Evolutionary conservation across 768 basidiomycete species (phyloP).

Genomic region (Pisolithus sp.): DNA sequence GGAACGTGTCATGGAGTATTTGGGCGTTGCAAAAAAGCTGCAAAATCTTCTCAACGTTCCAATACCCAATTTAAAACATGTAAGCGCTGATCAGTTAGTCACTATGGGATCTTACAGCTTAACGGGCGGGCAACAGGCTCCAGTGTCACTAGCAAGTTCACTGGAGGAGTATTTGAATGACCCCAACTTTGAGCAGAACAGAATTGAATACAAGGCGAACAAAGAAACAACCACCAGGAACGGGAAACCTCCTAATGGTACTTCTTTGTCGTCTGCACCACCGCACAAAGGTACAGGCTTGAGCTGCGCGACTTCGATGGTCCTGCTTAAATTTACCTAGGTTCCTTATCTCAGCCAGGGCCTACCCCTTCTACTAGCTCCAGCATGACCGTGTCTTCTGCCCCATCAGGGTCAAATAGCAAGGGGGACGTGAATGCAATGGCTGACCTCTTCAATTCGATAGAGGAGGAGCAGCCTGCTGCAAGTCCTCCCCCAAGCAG

Average conservation of each 20-base stretch:
- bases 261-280: constrained; percentile 5
- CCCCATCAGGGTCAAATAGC: constrained; percentile 17
- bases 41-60: constrained; percentile 91
- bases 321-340: constrained; percentile 1
- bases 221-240: constrained; percentile 56
- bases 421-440: constrained; percentile 39
- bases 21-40: constrained; percentile 87
- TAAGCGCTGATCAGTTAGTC: constrained; percentile 27
- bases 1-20: constrained; percentile 86
- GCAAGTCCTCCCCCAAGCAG: constrained; percentile 59
- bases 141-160: constrained; percentile 87
- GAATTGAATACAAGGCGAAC: constrained; percentile 84
- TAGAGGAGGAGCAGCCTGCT: constrained; percentile 78
- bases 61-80: constrained; percentile 91
- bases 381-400: constrained; percentile 1
- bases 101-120: not conserved
- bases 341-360: constrained; percentile 11
- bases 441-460: constrained; percentile 83
- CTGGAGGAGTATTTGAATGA: constrained; percentile 95
- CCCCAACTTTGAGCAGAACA: constrained; percentile 93
- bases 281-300: constrained; percentile 12
- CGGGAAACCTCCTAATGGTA: constrained; percentile 5
- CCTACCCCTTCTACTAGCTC: constrained; percentile 15
- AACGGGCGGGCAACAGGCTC: constrained; percentile 54
- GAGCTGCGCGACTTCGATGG: constrained; percentile 15